Evolutionary conservation across 495 filamentous ascomycete genomes (phyloP), one percentile per base, ranked within the genome.

Genomic region (Aspergillus sparsus): DNA sequence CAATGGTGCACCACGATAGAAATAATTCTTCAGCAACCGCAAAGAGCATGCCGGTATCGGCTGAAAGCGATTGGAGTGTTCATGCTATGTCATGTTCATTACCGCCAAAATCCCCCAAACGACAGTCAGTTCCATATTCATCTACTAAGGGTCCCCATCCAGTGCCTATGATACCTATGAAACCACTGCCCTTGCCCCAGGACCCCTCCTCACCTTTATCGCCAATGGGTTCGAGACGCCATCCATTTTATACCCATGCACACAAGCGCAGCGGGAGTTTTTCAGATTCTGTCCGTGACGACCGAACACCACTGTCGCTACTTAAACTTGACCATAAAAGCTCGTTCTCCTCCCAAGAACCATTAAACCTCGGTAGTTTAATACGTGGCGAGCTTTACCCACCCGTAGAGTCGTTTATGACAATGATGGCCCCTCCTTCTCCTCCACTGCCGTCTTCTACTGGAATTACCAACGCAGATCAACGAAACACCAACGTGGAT

Each of bases 251-350:
- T 57, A 68, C 75, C 15, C 77, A 84, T 68, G 71, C 77, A 10
- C 88, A 90, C 69, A 89, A 89, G 69, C 81, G 88, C 50, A 89
- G 87, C 63, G 87, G 85, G 13, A 90, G 88, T 68, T 90, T 96
- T 60, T 91, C 89, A 2, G 94, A 98, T 69, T 96, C 94, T 4
- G 78, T 93, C 57, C 82, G 92, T 67, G 92, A 96, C 68, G 80
- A 83, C 55, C 78, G 88, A 57, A 70, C 77, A 9, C 87, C 89
- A 5, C 68, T 85, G 63, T 82, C 70, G 64, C 75, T 64, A 53
- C 76, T 62, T 70, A 86, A 73, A 76, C 37, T 55, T 15, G 67
- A 69, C 9, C 52, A 65, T 16, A 56, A 64, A 71, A 60, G 72
- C 72, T 37, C 53, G 31, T 87, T 54, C 71, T 87, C 27, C 68